Base-by-base conservation (phyloP, 2,329 filamentous ascomycete genomes). In the Plenodomus lindquistii region DNA sequence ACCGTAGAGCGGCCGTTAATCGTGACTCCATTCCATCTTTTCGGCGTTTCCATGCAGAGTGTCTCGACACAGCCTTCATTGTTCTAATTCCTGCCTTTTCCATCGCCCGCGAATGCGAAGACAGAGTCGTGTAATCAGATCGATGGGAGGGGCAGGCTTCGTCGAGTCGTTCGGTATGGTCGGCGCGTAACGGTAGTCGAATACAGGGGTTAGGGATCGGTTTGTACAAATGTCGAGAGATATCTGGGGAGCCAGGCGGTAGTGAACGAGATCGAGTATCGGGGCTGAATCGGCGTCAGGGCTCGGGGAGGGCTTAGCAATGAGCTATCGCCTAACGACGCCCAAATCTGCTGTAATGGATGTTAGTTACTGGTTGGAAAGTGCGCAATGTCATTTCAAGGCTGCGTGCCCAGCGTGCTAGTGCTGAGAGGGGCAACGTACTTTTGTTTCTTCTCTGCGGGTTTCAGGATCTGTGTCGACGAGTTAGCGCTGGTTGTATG, bases 391-490 rank as follows among this genome's bases (percentile, higher is more conserved):
- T 57, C 63, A 82, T 79, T 86, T 86, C 77, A 62, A 44, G 55
- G 85, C 75, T 83, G 81, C 76, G 86, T 89, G 79, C 82, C 81
- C 76, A 85, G 83, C 81, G 85, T 80, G 82, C 84, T 86, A 84
- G 82, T 79, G 81, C 83, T 85, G 77, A 87, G 81, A 79, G 81
- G 81, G 79, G 85, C 83, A 73, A 95, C 92, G 82, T 96, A 97
- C 92, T 97, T 97, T 90, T 97, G 93, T 87, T 99, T 99, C 87
- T 99, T 99, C 85, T 99, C 94, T 77, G 94, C 94, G 71, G 94
- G 94, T 82, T 97, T 99, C 81, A 99, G 83, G 73, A 99, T 97
- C 91, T 96, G 48, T 10, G 15, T 13, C 19, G 21, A 21, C 44
- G 16, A 49, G 48, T 71, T 54, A 69, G 67, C 53, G 24, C 37